Conservation (phyloP, 768 basidiomycete species). For the Termitomyces sp. region DNA sequence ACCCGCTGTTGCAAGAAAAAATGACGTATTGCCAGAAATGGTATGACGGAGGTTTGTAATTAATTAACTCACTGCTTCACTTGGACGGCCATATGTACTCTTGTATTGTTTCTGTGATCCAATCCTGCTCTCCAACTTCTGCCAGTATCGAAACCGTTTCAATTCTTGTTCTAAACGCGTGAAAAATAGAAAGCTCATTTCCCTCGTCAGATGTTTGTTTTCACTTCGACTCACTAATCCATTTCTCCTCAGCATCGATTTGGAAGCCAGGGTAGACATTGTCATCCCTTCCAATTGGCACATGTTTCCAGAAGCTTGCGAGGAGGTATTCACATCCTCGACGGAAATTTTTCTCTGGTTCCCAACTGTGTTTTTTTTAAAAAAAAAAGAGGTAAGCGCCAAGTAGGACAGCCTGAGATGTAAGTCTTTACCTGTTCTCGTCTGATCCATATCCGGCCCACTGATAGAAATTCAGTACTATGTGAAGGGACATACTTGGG, state of each 20-base stretch:
- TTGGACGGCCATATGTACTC: not conserved
- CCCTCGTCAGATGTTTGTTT: constrained; percentile 2
- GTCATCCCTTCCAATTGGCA: constrained; percentile 44
- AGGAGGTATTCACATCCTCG: constrained; percentile 50
- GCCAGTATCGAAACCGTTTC: not conserved
- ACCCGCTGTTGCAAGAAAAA: not conserved
- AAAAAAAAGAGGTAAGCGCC: not conserved
- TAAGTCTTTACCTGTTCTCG: not conserved
- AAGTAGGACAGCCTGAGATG: not conserved
- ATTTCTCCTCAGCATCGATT: constrained; percentile 35
- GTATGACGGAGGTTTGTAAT: not conserved
- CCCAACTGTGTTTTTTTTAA: no score
- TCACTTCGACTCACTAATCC: constrained; percentile 47
- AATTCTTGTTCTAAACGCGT: constrained; percentile 29
- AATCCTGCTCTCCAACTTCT: not conserved
- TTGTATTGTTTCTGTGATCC: not conserved
- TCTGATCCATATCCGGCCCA: not conserved
- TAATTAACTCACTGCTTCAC: not conserved
- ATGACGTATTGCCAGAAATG: not conserved
- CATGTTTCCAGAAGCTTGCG: constrained; percentile 56
- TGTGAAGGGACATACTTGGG: not conserved
- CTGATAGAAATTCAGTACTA: not conserved
- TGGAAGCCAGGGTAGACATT: constrained; percentile 47
- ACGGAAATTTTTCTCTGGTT: constrained; percentile 54
- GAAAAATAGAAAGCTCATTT: not conserved